Evolutionary conservation across 306 rosid genomes (phyloP).

Genomic region (Cicer cuneatum): DNA sequence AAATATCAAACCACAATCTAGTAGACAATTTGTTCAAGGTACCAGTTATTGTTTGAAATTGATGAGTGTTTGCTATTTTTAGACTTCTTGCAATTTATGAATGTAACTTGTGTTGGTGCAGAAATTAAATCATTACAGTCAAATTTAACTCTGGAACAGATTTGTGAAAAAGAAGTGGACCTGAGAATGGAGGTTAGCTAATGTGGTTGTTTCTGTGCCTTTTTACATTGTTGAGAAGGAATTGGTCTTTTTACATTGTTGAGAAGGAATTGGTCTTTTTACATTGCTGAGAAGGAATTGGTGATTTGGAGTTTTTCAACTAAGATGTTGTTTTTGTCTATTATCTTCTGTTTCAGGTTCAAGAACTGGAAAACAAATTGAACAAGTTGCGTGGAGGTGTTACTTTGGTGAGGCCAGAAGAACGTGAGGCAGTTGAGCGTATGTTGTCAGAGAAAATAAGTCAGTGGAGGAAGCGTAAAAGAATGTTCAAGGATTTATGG

Average conservation of each 20-base stretch:
- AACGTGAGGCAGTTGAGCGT: slow-evolving; percentile 67
- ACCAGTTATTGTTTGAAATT: slow-evolving; percentile 13
- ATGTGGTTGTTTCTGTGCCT: slow-evolving; percentile 34
- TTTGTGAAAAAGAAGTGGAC: slow-evolving; percentile 63
- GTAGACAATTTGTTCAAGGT: not conserved
- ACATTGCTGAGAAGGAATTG: slow-evolving; percentile 20
- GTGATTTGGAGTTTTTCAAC: slow-evolving; percentile 26
- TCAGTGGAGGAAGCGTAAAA: slow-evolving; percentile 93
- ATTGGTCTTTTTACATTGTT: slow-evolving; percentile 4
- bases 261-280: slow-evolving; percentile 22
- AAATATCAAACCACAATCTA: not conserved
- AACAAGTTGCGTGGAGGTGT: slow-evolving; percentile 80
- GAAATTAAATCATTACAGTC: slow-evolving; percentile 78
- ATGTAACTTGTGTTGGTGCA: slow-evolving; percentile 52
- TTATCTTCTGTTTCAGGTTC: slow-evolving; percentile 58
- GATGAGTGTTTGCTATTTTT: not conserved
- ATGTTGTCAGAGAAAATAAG: slow-evolving; percentile 56
- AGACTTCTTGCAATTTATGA: slow-evolving; percentile 16
- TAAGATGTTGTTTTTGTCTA: slow-evolving; percentile 33
- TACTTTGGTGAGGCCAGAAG: slow-evolving; percentile 87
- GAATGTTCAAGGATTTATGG: slow-evolving; percentile 95
- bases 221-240: slow-evolving; percentile 17
- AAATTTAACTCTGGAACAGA: slow-evolving; percentile 83
- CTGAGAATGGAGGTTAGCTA: slow-evolving; percentile 76
- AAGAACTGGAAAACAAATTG: slow-evolving; percentile 75